Percentiles rank a stretch among this genome's conserved stretches.
Evolutionary conservation across 1,139 yeast species (phyloP).

Genomic region (Suhomyces terraborum): DNA sequence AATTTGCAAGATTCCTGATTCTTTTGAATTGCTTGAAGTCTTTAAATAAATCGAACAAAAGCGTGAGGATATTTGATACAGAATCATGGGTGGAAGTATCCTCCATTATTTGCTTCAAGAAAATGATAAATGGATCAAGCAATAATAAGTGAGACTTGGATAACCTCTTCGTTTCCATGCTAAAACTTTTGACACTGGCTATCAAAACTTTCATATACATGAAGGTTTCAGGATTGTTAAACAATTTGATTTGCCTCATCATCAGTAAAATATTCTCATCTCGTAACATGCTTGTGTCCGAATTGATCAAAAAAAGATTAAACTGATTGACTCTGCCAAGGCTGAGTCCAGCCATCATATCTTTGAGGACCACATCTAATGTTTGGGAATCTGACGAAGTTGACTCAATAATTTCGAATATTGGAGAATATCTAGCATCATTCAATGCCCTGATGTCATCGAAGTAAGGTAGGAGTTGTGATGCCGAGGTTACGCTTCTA

Average conservation of each 20-base stretch:
- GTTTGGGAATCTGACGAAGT: neutral
- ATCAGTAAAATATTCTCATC: conserved; percentile 8
- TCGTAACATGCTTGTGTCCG: conserved; percentile 1
- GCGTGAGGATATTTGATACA: conserved; percentile 7
- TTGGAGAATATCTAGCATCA: neutral
- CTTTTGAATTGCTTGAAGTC: conserved; percentile 30
- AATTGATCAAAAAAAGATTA: conserved; percentile 5
- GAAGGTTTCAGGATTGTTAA: conserved; percentile 8
- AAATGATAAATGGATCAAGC: conserved; percentile 27
- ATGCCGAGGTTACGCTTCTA: neutral
- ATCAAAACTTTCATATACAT: conserved; percentile 11
- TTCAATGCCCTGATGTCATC: conserved; percentile 7
- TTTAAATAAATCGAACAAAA: conserved; percentile 18
- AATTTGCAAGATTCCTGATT: conserved; percentile 32
- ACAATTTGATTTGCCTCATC: conserved; percentile 9
- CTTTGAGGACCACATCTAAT: neutral
- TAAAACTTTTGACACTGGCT: conserved; percentile 4
- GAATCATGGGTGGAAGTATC: conserved; percentile 7
- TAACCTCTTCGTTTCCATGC: conserved; percentile 14
- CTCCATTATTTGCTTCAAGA: conserved; percentile 17
- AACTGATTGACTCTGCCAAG: conserved; percentile 6
- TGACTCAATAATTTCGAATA: neutral
- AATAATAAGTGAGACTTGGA: conserved; percentile 24
- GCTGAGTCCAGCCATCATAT: neutral
- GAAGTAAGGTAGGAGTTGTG: conserved; percentile 7